Evolutionary conservation across 768 basidiomycete species (phyloP).

Genomic region (Tricholoma saponaceum): DNA sequence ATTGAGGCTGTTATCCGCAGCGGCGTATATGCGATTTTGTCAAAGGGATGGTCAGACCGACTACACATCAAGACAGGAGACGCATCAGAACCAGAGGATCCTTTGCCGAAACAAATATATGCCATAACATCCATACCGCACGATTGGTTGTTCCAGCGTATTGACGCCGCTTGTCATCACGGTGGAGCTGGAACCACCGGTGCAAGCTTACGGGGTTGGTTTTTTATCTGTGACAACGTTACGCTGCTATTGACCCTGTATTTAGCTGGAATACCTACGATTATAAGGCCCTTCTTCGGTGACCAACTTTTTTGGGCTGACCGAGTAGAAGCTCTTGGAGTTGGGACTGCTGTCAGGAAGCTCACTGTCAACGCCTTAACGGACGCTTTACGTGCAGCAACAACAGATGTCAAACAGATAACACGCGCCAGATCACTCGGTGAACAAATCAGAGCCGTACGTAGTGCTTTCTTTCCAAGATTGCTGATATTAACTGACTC

Average conservation of each 20-base stretch:
- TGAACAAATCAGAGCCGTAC: conserved; percentile 79
- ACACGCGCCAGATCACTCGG: conserved; percentile 80
- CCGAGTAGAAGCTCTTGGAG: conserved; percentile 92
- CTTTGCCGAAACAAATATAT: conserved; percentile 77
- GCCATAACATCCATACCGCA: conserved; percentile 85
- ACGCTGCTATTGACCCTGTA: conserved; percentile 4
- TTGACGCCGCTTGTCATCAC: conserved; percentile 98
- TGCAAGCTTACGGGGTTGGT: conserved; percentile 83
- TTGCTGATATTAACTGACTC: conserved; percentile 6
- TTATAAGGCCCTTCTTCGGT: conserved; percentile 97
- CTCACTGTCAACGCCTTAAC: conserved; percentile 75
- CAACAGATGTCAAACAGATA: conserved; percentile 86
- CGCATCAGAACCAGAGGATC: conserved; percentile 58
- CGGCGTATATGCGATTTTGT: conserved; percentile 88
- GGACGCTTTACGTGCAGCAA: conserved; percentile 76
- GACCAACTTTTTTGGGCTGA: conserved; percentile 99
- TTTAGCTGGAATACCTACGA: conserved; percentile 87
- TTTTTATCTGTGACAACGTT: background rate
- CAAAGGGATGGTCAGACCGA: conserved; percentile 97
- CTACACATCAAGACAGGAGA: conserved; percentile 64
- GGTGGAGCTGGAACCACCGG: conserved; percentile 97
- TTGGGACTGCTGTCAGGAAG: conserved; percentile 86
- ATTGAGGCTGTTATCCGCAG: conserved; percentile 84
- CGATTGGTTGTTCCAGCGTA: conserved; percentile 92
- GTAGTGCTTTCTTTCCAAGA: conserved; percentile 12